These are phyloP conservation scores for Helotiales sp. DNA, from an alignment of 2,329 filamentous ascomycete species.

Conservation along the genomic window DNA sequence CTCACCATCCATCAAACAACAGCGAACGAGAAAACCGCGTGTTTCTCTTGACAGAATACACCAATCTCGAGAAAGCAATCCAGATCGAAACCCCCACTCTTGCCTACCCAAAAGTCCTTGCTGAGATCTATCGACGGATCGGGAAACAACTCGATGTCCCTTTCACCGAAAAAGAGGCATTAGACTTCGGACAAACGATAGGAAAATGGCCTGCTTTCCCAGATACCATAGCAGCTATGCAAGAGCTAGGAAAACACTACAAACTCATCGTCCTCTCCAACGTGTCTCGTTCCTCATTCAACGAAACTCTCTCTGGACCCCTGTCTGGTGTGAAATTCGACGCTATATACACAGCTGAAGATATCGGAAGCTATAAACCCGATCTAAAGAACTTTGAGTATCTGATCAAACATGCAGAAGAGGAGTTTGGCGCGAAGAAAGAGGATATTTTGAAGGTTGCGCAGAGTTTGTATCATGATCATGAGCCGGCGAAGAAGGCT, in stretches of 20 bases:
- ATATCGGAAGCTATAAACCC: conserved; percentile 73
- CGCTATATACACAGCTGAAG: conserved; percentile 65
- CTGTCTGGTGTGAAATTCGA: conserved; percentile 55
- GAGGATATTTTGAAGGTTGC: conserved; percentile 63
- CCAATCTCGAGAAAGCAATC: conserved; percentile 19
- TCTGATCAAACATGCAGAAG: conserved; percentile 54
- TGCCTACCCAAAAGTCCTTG: conserved; percentile 52
- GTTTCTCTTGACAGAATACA: conserved; percentile 20
- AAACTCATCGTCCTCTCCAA: conserved; percentile 58
- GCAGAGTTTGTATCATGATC: conserved; percentile 70
- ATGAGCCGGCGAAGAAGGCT: conserved; percentile 60
- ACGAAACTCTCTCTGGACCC: conserved; percentile 43
- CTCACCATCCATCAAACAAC: conserved; percentile 19
- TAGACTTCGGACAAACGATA: conserved; percentile 44
- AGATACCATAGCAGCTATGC: conserved; percentile 48
- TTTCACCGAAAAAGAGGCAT: conserved; percentile 31
- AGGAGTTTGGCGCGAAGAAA: conserved; percentile 56
- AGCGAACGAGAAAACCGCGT: not conserved
- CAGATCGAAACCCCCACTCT: conserved; percentile 51
- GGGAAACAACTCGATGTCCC: conserved; percentile 36
- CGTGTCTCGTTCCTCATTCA: conserved; percentile 54
- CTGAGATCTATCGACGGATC: conserved; percentile 39
- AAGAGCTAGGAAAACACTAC: conserved; percentile 43
- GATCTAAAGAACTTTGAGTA: conserved; percentile 64
- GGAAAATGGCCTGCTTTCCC: conserved; percentile 48